Base-by-base conservation (phyloP, 495 filamentous ascomycete species). In the Neurospora sp. region DNA sequence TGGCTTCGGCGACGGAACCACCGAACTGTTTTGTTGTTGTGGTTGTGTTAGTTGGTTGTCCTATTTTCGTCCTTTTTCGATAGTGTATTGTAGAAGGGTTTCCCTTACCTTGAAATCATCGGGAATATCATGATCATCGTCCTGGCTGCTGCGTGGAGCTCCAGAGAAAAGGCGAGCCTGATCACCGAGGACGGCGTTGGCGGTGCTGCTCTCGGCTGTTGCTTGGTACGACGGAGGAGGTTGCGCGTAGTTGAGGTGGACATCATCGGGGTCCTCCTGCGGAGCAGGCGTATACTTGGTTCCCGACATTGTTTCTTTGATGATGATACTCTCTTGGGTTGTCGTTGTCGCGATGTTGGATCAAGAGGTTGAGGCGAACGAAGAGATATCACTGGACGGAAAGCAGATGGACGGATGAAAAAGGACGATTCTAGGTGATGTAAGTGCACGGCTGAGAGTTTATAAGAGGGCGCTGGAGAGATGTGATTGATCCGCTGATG, bases 21-120 rank as follows among this genome's bases (percentile, higher is more conserved):
- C 94, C 94, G 78, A 95, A 98, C 90, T 94, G 69, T 18, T 44
- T 10, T 14, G 20, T 59, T 53, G n/a, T 18, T 8, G 47, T 42
- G 35, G 35, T 39, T 47, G 69, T 41, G 41, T 75, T 68, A n/a
- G 27, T 73, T 35, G 31, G 31, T 27, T 72, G 16, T n/a, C 18
- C 8, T 45, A 45, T 4, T 20, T n/a, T n/a, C n/a, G n/a, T n/a
- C 3, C n/a, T n/a, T n/a, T 9, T 45, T n/a, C 8, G 8, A n/a
- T 20, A 10, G 18, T 45, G n/a, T 45, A 4, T 8, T 3, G 42
- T 45, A 45, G 8, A 8, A 45, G 0, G 42, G 31, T 31, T 14
- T 10, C n/a, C 78, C 42, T 79, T 79, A 92, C 91, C 85, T 97
- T 99, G 87, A 99, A 98, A 84, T 99, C 96, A 87, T 99, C 96